Conservation (phyloP, 2,329 filamentous ascomycete species). For the Aspergillus pseudoglaucus region DNA sequence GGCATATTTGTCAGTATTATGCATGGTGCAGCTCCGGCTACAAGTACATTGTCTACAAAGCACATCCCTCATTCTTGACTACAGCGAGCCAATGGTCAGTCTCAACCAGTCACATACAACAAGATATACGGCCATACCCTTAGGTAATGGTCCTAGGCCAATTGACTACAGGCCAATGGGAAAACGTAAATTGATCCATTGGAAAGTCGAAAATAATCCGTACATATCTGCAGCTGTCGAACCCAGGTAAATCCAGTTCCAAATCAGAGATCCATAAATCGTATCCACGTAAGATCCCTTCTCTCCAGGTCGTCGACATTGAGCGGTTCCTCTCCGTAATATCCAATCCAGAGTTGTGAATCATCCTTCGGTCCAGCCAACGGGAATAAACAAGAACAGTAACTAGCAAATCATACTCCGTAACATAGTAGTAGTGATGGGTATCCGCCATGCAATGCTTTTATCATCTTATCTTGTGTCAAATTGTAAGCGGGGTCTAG, state of each 20-base stretch:
- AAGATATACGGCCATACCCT: too few species aligned
- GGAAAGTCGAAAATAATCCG: not conserved
- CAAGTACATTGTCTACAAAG: too few species aligned
- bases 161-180: too few species aligned
- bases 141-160: too few species aligned
- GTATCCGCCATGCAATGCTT: conserved; percentile 17
- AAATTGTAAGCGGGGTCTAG: too few species aligned
- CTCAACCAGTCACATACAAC: too few species aligned
- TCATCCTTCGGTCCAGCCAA: conserved; percentile 1
- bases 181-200: not conserved
- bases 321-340: not conserved
- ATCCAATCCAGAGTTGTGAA: not conserved
- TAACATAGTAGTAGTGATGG: conserved; percentile 9
- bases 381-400: conserved; percentile 5
- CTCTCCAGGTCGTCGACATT: not conserved
- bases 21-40: too few species aligned
- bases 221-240: not conserved
- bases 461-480: conserved; percentile 5
- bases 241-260: not conserved
- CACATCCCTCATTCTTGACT: too few species aligned
- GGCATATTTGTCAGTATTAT: too few species aligned
- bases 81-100: too few species aligned
- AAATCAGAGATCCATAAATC: not conserved
- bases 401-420: not conserved
- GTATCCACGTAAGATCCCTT: not conserved